Evolutionary conservation across 2,329 filamentous ascomycete species (phyloP).

Genomic region (Stachybotrys echinatus): DNA sequence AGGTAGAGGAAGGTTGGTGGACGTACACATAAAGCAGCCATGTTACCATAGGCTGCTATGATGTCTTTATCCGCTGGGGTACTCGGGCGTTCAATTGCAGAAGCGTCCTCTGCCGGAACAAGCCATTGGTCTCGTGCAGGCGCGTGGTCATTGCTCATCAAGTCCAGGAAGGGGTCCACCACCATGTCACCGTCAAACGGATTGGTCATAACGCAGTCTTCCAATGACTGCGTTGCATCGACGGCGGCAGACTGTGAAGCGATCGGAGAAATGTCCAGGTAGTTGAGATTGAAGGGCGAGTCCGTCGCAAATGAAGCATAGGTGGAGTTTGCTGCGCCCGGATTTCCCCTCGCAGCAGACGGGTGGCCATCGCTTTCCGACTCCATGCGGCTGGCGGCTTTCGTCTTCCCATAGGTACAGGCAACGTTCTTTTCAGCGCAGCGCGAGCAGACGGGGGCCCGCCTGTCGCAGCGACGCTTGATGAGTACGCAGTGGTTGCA

Average conservation of each 20-base stretch:
- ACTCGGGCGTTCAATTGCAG: background rate
- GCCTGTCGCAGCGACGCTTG: slow-evolving; percentile 28
- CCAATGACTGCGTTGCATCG: background rate
- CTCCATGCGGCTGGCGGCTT: background rate
- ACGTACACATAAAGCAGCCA: background rate
- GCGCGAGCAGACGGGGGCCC: slow-evolving; percentile 25
- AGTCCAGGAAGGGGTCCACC: background rate
- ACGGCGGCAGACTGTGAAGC: background rate
- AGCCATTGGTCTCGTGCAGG: background rate
- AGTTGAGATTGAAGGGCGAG: background rate
- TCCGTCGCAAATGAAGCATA: background rate
- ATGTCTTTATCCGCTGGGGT: background rate
- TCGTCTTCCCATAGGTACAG: slow-evolving; percentile 19
- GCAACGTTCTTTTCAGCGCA: slow-evolving; percentile 23
- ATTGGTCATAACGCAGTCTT: background rate
- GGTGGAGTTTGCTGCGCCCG: background rate
- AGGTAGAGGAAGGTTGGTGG: too few relatives aligned
- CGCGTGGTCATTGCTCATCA: background rate
- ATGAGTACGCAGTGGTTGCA: slow-evolving; percentile 27
- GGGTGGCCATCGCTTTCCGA: background rate
- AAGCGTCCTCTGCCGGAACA: background rate
- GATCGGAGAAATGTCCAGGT: background rate
- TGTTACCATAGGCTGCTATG: background rate
- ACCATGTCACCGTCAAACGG: background rate
- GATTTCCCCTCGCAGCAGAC: background rate